These are phyloP conservation scores for Heritiera littoralis DNA, from an alignment of 345 rosid genomes.

Conservation along the genomic window DNA sequence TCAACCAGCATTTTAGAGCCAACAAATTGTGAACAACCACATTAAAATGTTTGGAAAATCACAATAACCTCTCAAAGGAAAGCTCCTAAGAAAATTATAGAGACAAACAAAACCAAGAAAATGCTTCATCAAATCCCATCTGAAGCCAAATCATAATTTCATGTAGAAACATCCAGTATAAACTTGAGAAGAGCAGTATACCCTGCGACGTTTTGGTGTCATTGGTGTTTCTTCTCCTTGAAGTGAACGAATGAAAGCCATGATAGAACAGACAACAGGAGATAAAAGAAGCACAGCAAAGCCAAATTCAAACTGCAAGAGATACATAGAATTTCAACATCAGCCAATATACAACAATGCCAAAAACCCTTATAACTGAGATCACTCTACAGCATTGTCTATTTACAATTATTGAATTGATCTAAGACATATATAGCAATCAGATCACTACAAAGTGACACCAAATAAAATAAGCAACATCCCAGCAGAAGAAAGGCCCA, in stretches of 20 bases:
- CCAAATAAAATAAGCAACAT: slow-evolving; percentile 22
- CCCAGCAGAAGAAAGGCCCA: not conserved
- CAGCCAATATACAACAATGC: slow-evolving; percentile 6
- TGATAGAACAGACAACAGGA: slow-evolving; percentile 93
- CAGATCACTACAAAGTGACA: slow-evolving; percentile 1
- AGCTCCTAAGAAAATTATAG: not conserved
- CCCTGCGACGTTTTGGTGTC: slow-evolving; percentile 94
- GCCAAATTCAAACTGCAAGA: slow-evolving; percentile 93
- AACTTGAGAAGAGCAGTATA: slow-evolving; percentile 28
- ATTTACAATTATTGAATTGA: slow-evolving; percentile 13
- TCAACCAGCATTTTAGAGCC: slow-evolving; percentile 7
- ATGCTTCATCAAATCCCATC: slow-evolving; percentile 14
- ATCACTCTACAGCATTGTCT: not conserved
- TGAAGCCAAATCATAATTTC: not conserved
- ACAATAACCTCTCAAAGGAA: slow-evolving; percentile 15
- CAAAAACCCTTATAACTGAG: not conserved
- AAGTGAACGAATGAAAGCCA: slow-evolving; percentile 97
- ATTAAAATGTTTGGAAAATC: not conserved
- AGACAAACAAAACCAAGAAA: not conserved
- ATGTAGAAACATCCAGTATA: slow-evolving; percentile 16
- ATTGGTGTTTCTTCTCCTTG: slow-evolving; percentile 71
- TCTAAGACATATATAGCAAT: not conserved
- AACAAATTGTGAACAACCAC: not conserved
- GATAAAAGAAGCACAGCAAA: slow-evolving; percentile 90
- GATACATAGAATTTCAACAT: slow-evolving; percentile 10